Evolutionary conservation across 768 basidiomycete species (phyloP).

Genomic region (Boletus rubescentipes): DNA sequence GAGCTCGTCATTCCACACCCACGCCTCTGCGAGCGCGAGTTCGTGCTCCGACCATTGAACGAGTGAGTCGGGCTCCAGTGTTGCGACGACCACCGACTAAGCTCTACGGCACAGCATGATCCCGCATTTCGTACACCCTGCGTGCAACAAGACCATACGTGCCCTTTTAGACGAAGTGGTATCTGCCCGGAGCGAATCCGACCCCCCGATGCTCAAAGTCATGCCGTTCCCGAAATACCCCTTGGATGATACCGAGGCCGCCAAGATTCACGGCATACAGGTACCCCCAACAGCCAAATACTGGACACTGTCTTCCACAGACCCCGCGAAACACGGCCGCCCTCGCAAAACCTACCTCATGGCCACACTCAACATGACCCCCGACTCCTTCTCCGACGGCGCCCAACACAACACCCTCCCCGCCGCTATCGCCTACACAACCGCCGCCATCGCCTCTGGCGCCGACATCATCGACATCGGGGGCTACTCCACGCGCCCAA

Average conservation of each 20-base stretch:
- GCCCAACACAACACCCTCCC: conserved; percentile 37
- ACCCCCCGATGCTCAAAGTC: conserved; percentile 65
- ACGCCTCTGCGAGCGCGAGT: conserved; percentile 80
- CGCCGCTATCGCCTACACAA: conserved; percentile 54
- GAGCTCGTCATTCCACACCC: conserved; percentile 87
- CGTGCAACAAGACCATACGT: conserved; percentile 45
- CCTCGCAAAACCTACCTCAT: conserved; percentile 65
- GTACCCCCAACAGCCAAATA: conserved; percentile 23
- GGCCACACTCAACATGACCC: conserved; percentile 61
- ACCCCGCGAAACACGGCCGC: conserved; percentile 8
- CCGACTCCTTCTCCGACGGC: conserved; percentile 1
- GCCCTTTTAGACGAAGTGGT: conserved; percentile 45
- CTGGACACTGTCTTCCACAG: conserved; percentile 26
- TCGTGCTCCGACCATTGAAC: conserved; percentile 81
- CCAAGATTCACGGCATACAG: conserved; percentile 6
- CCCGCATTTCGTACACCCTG: conserved; percentile 70
- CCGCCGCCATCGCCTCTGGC: conserved; percentile 49
- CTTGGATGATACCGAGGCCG: conserved; percentile 12
- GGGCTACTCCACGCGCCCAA: conserved; percentile 90
- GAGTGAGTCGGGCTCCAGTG: conserved; percentile 54
- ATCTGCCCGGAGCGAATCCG: conserved; percentile 25
- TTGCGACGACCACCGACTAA: not conserved
- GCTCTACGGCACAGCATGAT: conserved; percentile 59
- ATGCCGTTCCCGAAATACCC: conserved; percentile 69
- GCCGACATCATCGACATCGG: conserved; percentile 89